Evolutionary conservation across 1,284 basidiomycete species (phyloP), one percentile per base, ranked within the genome.

Genomic region (Irpex sp.): DNA sequence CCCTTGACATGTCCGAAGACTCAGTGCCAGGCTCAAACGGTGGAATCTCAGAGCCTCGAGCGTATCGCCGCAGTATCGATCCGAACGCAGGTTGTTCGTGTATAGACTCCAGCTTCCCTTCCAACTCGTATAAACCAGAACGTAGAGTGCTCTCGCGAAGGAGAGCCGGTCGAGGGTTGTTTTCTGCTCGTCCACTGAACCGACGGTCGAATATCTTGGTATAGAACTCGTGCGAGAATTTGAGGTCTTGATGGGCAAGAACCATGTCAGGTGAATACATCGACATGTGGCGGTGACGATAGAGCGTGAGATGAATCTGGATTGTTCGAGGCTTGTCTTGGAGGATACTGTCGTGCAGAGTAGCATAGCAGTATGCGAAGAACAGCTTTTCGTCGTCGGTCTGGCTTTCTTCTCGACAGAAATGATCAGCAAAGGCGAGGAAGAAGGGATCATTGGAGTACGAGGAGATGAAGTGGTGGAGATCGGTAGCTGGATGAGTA

Each of bases 271-370:
- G 78, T 4, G 81, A 82, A 37, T 76, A 65, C 0, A 84, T 79
- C 1, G 78, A 75, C 78, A 87, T 83, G 51, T 74, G 77, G 54
- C 90, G 86, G 65, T 85, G 84, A 54, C 78, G 80, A 69, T 85
- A 91, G 16, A 96, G 74, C 0, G 84, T 83, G 1, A 94, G 76
- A 72, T 96, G 91, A 0, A 87, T 80, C 61, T 86, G 82, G 7
- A 95, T 75, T 0, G 91, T 86, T 63, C 86, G 83, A 3, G 88
- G 85, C 70, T 97, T 96, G 77, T 97, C 95, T 70, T 91, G 87
- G 9, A 93, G 79, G 58, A 98, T 87, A 71, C 91, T 91, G 72
- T 98, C 95, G 59, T 96, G 81, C 21, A 96, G 75, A 28, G 86
- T 83, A 0, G 91, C 90, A 64, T 92, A 88, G 63, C 86, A 90